These are phyloP conservation scores for Boletus pseudo-olivaceus DNA, from an alignment of 768 basidiomycete species.

Conservation along the genomic window DNA sequence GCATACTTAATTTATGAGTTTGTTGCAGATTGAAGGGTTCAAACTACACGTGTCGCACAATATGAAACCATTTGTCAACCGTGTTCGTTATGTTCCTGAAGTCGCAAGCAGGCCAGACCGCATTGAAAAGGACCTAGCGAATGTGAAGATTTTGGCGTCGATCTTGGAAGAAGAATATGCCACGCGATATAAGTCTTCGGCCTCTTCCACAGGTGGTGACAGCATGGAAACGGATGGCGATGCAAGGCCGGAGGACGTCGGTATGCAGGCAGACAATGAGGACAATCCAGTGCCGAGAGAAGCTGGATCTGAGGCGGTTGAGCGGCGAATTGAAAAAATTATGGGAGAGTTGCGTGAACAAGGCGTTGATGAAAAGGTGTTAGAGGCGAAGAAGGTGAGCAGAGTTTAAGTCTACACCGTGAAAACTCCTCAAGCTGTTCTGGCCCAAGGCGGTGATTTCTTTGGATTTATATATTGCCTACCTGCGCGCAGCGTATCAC, in stretches of 20 bases:
- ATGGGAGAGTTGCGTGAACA: slow-evolving; percentile 68
- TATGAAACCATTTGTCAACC: slow-evolving; percentile 70
- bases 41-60: slow-evolving; percentile 88
- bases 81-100: slow-evolving; percentile 78
- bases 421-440: slow-evolving; percentile 21
- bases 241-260: slow-evolving; percentile 30
- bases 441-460: slow-evolving; percentile 63
- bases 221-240: slow-evolving; percentile 28
- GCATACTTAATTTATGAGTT: slow-evolving; percentile 4
- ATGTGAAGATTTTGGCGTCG: slow-evolving; percentile 66
- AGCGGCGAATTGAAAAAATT: slow-evolving; percentile 75
- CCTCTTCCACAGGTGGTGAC: slow-evolving; percentile 17
- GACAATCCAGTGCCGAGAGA: slow-evolving; percentile 55
- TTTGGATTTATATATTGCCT: slow-evolving; percentile 90
- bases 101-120: slow-evolving; percentile 77
- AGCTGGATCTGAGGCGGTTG: slow-evolving; percentile 74
- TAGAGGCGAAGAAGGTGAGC: slow-evolving; percentile 70
- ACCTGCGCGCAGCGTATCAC: slow-evolving; percentile 88
- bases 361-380: slow-evolving; percentile 61
- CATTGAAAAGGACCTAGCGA: slow-evolving; percentile 75
- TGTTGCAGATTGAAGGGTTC: slow-evolving; percentile 83
- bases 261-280: slow-evolving; percentile 35
- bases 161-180: slow-evolving; percentile 72
- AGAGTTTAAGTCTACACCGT: slow-evolving; percentile 8
- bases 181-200: slow-evolving; percentile 42